A percentile compares a stretch with the other conserved stretches of the same genome.
Conservation (phyloP, 1,284 basidiomycete genomes). For the Cyathus olla region DNA sequence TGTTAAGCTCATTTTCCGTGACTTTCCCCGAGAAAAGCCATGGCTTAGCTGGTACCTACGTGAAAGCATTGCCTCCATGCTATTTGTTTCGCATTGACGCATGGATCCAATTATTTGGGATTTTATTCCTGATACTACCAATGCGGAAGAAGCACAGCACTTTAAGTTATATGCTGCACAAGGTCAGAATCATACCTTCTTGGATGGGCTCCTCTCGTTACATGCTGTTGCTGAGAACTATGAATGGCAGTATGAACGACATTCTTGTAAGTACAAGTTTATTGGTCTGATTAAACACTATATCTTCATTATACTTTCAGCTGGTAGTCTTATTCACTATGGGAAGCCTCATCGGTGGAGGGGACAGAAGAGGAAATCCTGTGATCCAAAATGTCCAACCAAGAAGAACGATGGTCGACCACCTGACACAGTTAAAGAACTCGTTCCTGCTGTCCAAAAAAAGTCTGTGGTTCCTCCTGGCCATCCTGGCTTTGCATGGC, state of each 20-base stretch:
- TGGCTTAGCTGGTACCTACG: slow-evolving; percentile 45
- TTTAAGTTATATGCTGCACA: slow-evolving; percentile 33
- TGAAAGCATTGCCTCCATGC: slow-evolving; percentile 29
- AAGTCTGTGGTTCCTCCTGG: background rate
- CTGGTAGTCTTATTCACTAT: slow-evolving; percentile 13
- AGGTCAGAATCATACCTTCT: slow-evolving; percentile 22
- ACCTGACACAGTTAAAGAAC: slow-evolving; percentile 27
- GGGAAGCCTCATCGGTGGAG: slow-evolving; percentile 11
- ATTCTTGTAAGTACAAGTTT: slow-evolving; percentile 6
- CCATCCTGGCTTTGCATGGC: slow-evolving; percentile 19
- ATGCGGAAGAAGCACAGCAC: slow-evolving; percentile 45
- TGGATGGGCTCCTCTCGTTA: slow-evolving; percentile 27
- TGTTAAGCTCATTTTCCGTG: slow-evolving; percentile 10
- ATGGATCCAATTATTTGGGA: slow-evolving; percentile 32
- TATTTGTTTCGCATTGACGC: slow-evolving; percentile 27
- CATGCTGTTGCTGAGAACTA: slow-evolving; percentile 19
- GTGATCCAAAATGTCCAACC: background rate
- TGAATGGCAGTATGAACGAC: slow-evolving; percentile 7
- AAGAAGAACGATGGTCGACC: slow-evolving; percentile 27
- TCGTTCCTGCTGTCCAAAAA: slow-evolving; percentile 12
- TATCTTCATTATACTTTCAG: slow-evolving; percentile 5
- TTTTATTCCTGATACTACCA: slow-evolving; percentile 36
- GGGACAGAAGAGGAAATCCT: background rate
- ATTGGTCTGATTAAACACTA: background rate
- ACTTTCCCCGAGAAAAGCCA: slow-evolving; percentile 22